Conservation (phyloP, 495 filamentous ascomycete genomes). For the Neurospora intermedia region DNA sequence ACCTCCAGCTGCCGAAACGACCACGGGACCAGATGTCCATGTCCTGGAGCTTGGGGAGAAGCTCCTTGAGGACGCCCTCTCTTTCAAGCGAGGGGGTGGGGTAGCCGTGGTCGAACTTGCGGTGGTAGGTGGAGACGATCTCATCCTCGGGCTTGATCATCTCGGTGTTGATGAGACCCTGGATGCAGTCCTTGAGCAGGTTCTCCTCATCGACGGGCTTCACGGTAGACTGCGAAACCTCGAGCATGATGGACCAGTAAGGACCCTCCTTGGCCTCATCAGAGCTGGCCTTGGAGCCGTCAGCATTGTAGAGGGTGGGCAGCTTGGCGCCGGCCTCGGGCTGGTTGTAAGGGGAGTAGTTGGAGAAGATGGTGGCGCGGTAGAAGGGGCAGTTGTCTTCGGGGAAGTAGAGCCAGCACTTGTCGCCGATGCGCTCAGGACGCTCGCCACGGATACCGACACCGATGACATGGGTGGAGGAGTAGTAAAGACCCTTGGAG, state of each 20-base stretch:
- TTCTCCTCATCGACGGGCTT: constrained; percentile 83
- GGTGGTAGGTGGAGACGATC: constrained; percentile 97
- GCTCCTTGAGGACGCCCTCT: constrained; percentile 84
- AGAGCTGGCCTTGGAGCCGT: constrained; percentile 67
- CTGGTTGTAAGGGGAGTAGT: constrained; percentile 99
- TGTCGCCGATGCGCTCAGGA: constrained; percentile 96
- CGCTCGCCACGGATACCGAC: constrained; percentile 86
- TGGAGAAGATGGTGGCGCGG: constrained; percentile 99
- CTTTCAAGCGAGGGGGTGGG: constrained; percentile 91
- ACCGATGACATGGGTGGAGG: constrained; percentile 93
- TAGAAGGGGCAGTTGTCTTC: constrained; percentile 99
- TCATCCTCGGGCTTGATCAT: constrained; percentile 87
- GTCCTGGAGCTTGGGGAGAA: constrained; percentile 84
- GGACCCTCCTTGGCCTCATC: constrained; percentile 68
- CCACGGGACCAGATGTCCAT: constrained; percentile 92
- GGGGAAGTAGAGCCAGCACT: constrained; percentile 99
- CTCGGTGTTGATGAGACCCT: constrained; percentile 92
- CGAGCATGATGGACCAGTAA: constrained; percentile 99
- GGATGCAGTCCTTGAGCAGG: constrained; percentile 80
- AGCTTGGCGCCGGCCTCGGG: constrained; percentile 73
- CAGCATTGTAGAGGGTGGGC: constrained; percentile 70
- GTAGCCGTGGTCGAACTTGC: constrained; percentile 98
- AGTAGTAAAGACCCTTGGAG: constrained; percentile 93
- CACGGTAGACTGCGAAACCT: constrained; percentile 91
- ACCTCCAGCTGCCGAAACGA: constrained; percentile 96